Evolutionary conservation across 2,329 filamentous ascomycete species (phyloP), one percentile per base, ranked within the genome.

Genomic region (Phoma sp.): DNA sequence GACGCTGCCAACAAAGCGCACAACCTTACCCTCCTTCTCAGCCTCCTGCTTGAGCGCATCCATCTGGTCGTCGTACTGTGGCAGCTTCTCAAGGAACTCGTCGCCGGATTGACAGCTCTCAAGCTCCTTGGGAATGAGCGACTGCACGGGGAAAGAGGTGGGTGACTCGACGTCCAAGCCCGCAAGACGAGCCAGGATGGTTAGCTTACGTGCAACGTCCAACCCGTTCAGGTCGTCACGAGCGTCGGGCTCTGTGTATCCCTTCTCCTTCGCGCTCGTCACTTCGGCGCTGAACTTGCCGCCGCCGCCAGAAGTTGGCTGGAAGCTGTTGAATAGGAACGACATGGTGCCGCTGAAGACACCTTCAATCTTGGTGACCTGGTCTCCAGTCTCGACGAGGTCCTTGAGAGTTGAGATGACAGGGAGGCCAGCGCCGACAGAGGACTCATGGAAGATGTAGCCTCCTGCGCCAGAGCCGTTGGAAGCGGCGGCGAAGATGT

Each of bases 261-360:
- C 95, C 42, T 96, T 82, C 56, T 92, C 86, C 80, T 97, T 96
- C 51, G 95, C 95, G 77, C 93, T 92, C 71, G 86, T 87, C 30
- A 99, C 95, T 72, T 96, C 93, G 43, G 89, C 89, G 38, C 91
- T 95, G 89, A 96, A 99, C 69, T 88, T 87, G 47, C 90, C 91
- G 30, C 89, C 90, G 22, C 82, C 79, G 4, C 89, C 89, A 44
- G 86, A 84, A 2, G 88, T 87, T 0, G 95, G 95, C 43, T 93
- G 91, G 75, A 98, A 99, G 22, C 87, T 93, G 82, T 98, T 98
- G 86, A 99, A 98, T 36, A 99, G 83, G 82, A 97, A 99, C 35
- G 90, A 96, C 86, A 99, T 93, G 50, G 95, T 99, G 60, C 95
- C 95, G 58, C 91, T 96, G 79, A 99, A 98, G 46, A 99, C 93